Evolutionary conservation across 1,284 basidiomycete species (phyloP), one percentile per base, ranked within the genome.

Genomic region (Moesziomyces globuligerus): DNA sequence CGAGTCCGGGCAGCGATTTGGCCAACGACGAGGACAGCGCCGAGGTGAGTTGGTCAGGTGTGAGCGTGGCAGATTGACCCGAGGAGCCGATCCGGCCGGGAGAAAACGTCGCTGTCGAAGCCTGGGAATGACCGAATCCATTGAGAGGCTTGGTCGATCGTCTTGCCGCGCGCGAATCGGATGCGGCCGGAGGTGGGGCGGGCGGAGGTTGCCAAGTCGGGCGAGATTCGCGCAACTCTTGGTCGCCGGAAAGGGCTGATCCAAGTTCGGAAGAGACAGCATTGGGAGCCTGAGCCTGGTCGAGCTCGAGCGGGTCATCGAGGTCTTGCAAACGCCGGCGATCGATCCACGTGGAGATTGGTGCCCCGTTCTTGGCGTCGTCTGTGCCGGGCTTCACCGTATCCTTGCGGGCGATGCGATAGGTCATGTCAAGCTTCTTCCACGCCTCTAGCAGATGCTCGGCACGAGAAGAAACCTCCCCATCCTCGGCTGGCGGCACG

Each of bases 381-480:
- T 73, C 74, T 24, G 57, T 64, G 48, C 40, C 84, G 83, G 84
- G 84, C 11, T 84, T 85, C 32, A 83, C 85, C 48, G 84, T 85
- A 26, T 84, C 84, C 15, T 84, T 85, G 45, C 81, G 76, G 1
- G 83, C 83, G 47, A 96, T 95, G 71, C 92, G 89, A 82, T 91
- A 94, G 9, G 88, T 90, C 37, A 89, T 84, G 47, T 90, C 88
- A 40, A 95, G 86, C 18, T 85, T 86, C 29, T 88, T 86, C 93
- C 93, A 96, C 50, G 89, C 85, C 18, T 86, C 86, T 3, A 92
- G 83, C 15, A 94, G 85, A 87, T 90, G 72, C 24, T 75, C 59
- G n/a, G 79, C 78, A 7, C 76, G 65, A 10, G 39, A 44, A 17
- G 58, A 59, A 8, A 72, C 56, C n/a, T 61, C 49, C 9, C 40